Conservation (phyloP, 805 yeast genomes). For the Ogataea ramenticola region DNA sequence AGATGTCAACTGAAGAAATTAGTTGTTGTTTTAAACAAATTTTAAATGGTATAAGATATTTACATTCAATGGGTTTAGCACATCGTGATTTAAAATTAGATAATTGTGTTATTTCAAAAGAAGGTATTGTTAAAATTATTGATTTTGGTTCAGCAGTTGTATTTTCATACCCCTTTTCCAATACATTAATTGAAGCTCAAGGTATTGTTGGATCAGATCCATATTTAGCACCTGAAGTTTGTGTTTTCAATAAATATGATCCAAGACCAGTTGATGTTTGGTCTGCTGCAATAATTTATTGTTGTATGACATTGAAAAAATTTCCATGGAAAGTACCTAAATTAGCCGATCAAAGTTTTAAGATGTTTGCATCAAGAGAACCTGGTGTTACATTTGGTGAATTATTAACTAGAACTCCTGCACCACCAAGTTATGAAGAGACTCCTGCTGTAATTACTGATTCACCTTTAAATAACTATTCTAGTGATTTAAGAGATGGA, state of each 20-base stretch:
- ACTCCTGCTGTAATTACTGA: neutral
- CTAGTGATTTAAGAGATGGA: slow-evolving; percentile 10
- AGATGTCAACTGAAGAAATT: slow-evolving; percentile 73
- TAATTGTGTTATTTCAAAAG: slow-evolving; percentile 77
- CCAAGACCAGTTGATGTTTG: slow-evolving; percentile 93
- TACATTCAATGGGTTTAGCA: slow-evolving; percentile 80
- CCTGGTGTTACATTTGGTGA: slow-evolving; percentile 63
- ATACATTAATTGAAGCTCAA: slow-evolving; percentile 62
- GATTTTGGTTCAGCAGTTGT: slow-evolving; percentile 95
- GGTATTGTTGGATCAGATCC: slow-evolving; percentile 90
- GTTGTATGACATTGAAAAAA: slow-evolving; percentile 86
- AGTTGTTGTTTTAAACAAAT: slow-evolving; percentile 89
- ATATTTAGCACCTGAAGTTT: slow-evolving; percentile 86
- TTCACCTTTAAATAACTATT: slow-evolving; percentile 5
- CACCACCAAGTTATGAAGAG: slow-evolving; percentile 30
- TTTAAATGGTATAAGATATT: slow-evolving; percentile 69
- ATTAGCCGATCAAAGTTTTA: slow-evolving; percentile 72
- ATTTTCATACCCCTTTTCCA: slow-evolving; percentile 79
- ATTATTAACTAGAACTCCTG: slow-evolving; percentile 47
- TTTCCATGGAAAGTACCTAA: slow-evolving; percentile 96
- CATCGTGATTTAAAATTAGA: slow-evolving; percentile 90
- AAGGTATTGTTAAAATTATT: slow-evolving; percentile 83
- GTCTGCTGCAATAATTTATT: slow-evolving; percentile 86
- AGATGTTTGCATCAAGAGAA: slow-evolving; percentile 69
- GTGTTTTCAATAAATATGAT: slow-evolving; percentile 74